Evolutionary conservation across 2,329 filamentous ascomycete species (phyloP), one percentile per base, ranked within the genome.

Genomic region (Fusarium compactum): DNA sequence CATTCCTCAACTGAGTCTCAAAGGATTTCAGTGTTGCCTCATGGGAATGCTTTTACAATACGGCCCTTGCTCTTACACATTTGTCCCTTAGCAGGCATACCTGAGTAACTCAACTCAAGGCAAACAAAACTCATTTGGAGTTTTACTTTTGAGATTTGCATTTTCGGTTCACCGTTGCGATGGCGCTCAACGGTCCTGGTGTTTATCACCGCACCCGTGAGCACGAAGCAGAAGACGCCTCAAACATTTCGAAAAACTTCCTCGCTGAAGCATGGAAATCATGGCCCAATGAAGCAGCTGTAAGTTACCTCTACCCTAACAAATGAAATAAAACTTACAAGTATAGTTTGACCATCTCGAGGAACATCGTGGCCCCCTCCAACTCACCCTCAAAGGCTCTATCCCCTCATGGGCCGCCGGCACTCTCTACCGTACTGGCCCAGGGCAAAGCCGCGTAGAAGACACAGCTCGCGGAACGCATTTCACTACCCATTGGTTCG

Each of bases 401-500:
- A 93, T 96, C 53, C 93, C 93, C 2, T 62, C 83, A 2, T 95
- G 92, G 83, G 89, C 89, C 6, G 89, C 91, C 4, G 93, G 93
- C 2, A 84, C 87, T 3, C 84, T 96, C 1, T 95, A 91, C 78
- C 87, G 93, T 25, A 94, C 91, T 0, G 93, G 93, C 0, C 92
- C 92, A 0, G 91, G 92, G 2, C 85, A 87, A 29, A 88, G 86
- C 77, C 85, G 86, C 40, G 80, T 94, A 5, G 83, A 89, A n/a
- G 77, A 81, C 45, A 89, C 88, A 1, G 79, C 86, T 4, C 83
- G 84, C 6, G 88, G 89, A n/a, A 87, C 84, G 0, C 90, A 90
- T 74, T 82, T 84, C 32, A 83, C 90, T 15, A 87, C 85, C 2
- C 92, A 96, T 78, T 96, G 93, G 93, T 96, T 96, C 71, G 93